phyloP scores from a whole-genome alignment of 2,329 filamentous ascomycete genomes.

The Fusarium staphyleae region DNA sequence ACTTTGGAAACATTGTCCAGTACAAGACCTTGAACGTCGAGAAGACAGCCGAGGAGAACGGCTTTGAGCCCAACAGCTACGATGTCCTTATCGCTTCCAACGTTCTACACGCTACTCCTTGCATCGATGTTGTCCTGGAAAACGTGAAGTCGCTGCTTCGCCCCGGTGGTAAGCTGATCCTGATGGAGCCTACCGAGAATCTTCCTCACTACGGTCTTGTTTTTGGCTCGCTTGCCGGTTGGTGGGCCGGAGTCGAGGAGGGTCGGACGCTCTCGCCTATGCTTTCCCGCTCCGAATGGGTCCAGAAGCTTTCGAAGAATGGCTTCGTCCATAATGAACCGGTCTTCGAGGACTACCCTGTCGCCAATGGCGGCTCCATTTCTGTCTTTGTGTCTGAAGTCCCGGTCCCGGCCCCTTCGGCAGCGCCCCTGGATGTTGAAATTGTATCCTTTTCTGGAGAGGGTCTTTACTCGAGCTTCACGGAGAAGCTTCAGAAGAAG shows the following conservation, averaged over 20 bases:
- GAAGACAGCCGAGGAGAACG: constrained; percentile 43
- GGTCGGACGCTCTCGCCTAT: constrained; percentile 7
- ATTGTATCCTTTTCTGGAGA: neutral
- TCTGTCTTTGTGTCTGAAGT: neutral
- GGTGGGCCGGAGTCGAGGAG: constrained; percentile 47
- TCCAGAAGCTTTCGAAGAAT: too few species aligned
- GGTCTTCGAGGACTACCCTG: too few species aligned
- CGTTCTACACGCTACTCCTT: constrained; percentile 42
- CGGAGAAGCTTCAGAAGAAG: neutral
- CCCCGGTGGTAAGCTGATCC: constrained; percentile 40
- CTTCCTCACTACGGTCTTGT: constrained; percentile 31
- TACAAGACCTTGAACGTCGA: constrained; percentile 43
- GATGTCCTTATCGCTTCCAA: constrained; percentile 48
- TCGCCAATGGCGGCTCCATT: too few species aligned
- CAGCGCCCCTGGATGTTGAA: neutral
- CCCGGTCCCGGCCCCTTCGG: neutral
- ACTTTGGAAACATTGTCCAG: constrained; percentile 37
- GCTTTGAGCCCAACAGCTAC: constrained; percentile 43
- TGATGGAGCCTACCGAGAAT: constrained; percentile 41
- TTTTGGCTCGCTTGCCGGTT: constrained; percentile 48
- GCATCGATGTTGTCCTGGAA: constrained; percentile 24
- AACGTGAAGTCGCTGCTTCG: constrained; percentile 29
- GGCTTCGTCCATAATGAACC: too few species aligned
- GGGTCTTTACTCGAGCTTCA: neutral
- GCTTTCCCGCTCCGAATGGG: neutral